Base-by-base conservation (phyloP, 2,329 filamentous ascomycete species). In the Xylariaceae sp. region DNA sequence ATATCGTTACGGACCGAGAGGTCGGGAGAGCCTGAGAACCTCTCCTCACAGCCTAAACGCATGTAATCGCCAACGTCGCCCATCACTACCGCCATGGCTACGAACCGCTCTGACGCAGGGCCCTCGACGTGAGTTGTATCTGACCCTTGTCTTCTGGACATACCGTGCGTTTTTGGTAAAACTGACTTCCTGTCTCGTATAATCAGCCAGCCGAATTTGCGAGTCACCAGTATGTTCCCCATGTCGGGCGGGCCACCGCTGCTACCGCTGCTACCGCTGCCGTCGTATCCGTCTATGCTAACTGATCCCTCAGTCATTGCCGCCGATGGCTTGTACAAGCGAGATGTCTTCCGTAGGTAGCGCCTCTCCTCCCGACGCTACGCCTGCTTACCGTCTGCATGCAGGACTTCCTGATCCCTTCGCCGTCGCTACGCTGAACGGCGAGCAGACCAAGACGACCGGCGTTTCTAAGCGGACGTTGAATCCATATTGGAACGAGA, bases 401-500 rank as follows among this genome's bases (percentile, higher is more conserved):
- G 5, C 13, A 97, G 92, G 90, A 61, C 95, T 97, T 53, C 92
- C 92, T 43, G 92, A 98, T 65, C 92, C 92, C 16, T 98, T 98
- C 62, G 90, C 92, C 31, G 92, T 98, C 50, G 90, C 89, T 54
- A 98, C 92, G 42, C 81, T 97, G 66, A 90, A 89, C 66, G 92
- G 92, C 63, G 92, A 98, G 67, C 92, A 98, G 70, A 98, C 92
- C 42, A 88, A 89, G 67, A 97, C 92, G n/a, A 98, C 92, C 9
- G 83, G 83, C 26, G 92, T 97, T 53, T 94, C 92, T 64, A 97
- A 96, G 69, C 85, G 92, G 68, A 97, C 92, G 9, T 71, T 98
- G 65, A 97, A 96, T 65, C 92, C 92, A n/a, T 98, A 98, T 65
- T 98, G 92, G 92, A 98, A 98, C 66, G 92, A 98, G 71, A 88